phyloP scores from a whole-genome alignment of 139 green algal genomes.

The Haematococcus sp. region DNA sequence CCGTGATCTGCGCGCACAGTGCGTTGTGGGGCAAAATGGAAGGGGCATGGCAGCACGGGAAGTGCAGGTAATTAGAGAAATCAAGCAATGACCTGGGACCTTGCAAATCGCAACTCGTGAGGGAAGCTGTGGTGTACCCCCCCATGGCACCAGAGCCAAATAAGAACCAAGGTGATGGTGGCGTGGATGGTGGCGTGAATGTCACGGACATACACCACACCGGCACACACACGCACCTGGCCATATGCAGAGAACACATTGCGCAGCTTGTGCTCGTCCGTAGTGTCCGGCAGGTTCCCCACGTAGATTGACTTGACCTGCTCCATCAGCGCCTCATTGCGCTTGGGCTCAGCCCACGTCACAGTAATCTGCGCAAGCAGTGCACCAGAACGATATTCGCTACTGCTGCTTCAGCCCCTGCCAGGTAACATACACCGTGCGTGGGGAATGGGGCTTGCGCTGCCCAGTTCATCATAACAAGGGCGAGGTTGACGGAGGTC shows the following conservation, averaged over 20 bases:
- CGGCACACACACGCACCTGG: conserved; percentile 42
- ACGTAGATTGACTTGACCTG: conserved; percentile 83
- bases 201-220: no score
- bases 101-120: no score
- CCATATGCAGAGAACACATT: conserved; percentile 69
- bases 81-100: no score
- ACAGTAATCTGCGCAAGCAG: conserved; percentile 48
- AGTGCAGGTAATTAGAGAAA: neutral
- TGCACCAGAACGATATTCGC: neutral
- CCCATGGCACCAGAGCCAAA: no score
- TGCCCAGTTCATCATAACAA: no score
- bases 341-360: conserved; percentile 72
- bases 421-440: no score
- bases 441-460: no score
- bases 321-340: conserved; percentile 23
- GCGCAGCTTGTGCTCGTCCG: conserved; percentile 63
- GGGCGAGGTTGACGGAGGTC: no score
- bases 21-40: neutral
- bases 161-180: no score
- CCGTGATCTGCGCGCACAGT: conserved; percentile 39
- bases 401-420: neutral
- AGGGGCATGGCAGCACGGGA: neutral
- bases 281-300: conserved; percentile 69
- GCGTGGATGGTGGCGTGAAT: no score
- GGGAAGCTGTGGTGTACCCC: no score